Percentiles rank a stretch among this genome's conserved stretches.
phyloP scores from a whole-genome alignment of 2,329 filamentous ascomycete genomes.

The Microdochium trichocladiopsis region DNA sequence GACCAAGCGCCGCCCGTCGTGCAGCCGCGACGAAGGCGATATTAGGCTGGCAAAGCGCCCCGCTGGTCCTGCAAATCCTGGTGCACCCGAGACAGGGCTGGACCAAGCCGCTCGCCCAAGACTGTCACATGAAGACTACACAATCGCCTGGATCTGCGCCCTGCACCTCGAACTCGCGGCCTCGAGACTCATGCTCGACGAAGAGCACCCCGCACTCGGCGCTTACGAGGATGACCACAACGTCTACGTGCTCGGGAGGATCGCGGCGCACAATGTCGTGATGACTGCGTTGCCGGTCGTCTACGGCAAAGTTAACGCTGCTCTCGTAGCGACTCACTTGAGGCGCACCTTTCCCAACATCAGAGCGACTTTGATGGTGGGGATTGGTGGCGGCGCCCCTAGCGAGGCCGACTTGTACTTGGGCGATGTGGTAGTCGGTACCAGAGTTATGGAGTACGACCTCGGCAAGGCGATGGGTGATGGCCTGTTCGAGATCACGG shows the following conservation, averaged over 20 bases:
- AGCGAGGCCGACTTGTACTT: conserved; percentile 8
- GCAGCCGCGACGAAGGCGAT: too few relatives aligned
- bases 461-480: conserved; percentile 9
- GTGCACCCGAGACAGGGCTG: too few relatives aligned
- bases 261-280: conserved; percentile 11
- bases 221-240: conserved; percentile 4
- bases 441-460: conserved; percentile 15
- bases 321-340: conserved; percentile 21
- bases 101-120: too few relatives aligned
- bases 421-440: conserved; percentile 17
- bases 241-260: conserved; percentile 12
- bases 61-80: too few relatives aligned
- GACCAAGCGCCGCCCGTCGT: too few relatives aligned
- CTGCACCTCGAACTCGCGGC: conserved; percentile 10
- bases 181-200: conserved; percentile 11
- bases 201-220: conserved; percentile 6
- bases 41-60: too few relatives aligned
- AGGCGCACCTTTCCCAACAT: conserved; percentile 21
- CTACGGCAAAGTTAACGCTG: conserved; percentile 23
- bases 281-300: conserved; percentile 13
- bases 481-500: conserved; percentile 9
- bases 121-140: conserved; percentile 7
- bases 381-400: conserved; percentile 25
- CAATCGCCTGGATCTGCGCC: conserved; percentile 13
- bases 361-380: conserved; percentile 32